Conservation (phyloP, 257 asterid genomes). For the Anisodus acutangulus region DNA sequence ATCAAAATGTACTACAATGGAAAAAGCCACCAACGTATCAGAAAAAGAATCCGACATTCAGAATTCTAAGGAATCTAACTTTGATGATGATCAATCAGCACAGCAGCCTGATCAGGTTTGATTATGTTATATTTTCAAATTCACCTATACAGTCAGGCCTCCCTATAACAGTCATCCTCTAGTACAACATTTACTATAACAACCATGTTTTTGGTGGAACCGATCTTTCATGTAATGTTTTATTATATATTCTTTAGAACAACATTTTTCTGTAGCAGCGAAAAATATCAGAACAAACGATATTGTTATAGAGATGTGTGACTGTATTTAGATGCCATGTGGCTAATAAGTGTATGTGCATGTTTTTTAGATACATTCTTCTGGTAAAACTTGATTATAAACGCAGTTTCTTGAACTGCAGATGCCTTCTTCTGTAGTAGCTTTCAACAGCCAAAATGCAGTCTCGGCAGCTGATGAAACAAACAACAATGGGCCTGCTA, state of each 20-base stretch:
- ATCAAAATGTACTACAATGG: conserved; percentile 22
- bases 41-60: conserved; percentile 46
- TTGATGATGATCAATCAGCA: conserved; percentile 32
- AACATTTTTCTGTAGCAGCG: no score
- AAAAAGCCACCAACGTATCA: conserved; percentile 32
- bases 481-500: conserved; percentile 33
- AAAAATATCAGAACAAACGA: no score
- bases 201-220: no score
- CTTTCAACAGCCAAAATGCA: conserved; percentile 5
- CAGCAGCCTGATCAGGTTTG: conserved; percentile 56
- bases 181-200: no score
- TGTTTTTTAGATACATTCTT: not conserved
- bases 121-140: not conserved
- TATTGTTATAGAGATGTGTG: no score
- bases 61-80: conserved; percentile 49
- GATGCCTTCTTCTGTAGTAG: not conserved
- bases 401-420: conserved; percentile 25
- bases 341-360: not conserved
- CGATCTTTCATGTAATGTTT: no score
- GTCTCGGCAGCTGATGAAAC: conserved; percentile 8
- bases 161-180: no score
- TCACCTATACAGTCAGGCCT: not conserved
- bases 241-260: no score
- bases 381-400: not conserved
- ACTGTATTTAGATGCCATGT: not conserved